Conservation (phyloP, 2,329 filamentous ascomycete genomes). For the Fusarium sp. region DNA sequence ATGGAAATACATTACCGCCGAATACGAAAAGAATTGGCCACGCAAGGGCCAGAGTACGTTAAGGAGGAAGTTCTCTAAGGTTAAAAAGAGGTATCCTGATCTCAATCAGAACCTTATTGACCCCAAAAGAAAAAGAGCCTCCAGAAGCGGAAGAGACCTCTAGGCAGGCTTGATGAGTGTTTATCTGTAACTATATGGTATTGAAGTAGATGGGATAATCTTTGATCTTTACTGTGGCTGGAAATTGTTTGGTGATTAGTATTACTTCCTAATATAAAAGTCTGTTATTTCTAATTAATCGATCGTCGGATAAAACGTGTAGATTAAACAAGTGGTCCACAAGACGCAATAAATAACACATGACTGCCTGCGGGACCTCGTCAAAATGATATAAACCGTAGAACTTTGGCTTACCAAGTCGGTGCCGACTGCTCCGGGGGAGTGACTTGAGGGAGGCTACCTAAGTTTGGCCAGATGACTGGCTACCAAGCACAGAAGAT, state of each 20-base stretch:
- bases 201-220: not conserved
- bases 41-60: not conserved
- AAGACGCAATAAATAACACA: not conserved
- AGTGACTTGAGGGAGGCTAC: not conserved
- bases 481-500: not conserved
- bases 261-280: not conserved
- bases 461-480: not conserved
- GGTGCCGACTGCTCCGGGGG: not conserved
- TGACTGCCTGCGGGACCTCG: not conserved
- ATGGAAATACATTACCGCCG: not conserved
- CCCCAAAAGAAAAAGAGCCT: not conserved
- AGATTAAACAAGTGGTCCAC: not conserved
- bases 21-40: not conserved
- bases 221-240: not conserved
- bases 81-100: not conserved
- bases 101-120: not conserved
- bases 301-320: not conserved
- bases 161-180: not conserved
- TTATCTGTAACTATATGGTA: not conserved
- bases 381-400: not conserved
- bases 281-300: not conserved
- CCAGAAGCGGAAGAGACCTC: not conserved
- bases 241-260: not conserved
- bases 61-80: not conserved
- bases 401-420: not conserved